These are phyloP conservation scores for Sphaerobolus stellatus DNA, from an alignment of 1,284 basidiomycete species.

Conservation along the genomic window DNA sequence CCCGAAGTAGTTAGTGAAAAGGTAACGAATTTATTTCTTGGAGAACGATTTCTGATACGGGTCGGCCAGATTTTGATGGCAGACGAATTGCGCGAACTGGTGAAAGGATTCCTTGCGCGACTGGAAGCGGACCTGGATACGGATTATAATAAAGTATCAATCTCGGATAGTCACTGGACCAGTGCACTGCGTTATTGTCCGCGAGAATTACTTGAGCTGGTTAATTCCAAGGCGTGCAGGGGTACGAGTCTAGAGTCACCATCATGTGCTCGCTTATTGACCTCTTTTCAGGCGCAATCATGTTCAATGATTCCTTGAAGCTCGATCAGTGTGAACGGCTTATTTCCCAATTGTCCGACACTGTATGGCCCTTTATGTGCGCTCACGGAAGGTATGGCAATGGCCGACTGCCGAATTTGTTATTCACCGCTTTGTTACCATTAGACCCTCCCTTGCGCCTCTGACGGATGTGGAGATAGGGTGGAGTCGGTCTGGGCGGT, in stretches of 20 bases:
- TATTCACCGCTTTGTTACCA: conserved; percentile 3
- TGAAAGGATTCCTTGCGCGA: conserved; percentile 62
- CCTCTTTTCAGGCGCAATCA: conserved; percentile 73
- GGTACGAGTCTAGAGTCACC: conserved; percentile 44
- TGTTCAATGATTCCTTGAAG: conserved; percentile 88
- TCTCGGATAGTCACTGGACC: conserved; percentile 51
- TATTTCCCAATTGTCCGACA: conserved; percentile 63
- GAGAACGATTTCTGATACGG: neutral
- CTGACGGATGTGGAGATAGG: conserved; percentile 30
- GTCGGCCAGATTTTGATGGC: conserved; percentile 54
- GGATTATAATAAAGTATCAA: neutral
- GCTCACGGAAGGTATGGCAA: conserved; percentile 77
- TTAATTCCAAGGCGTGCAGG: conserved; percentile 92
- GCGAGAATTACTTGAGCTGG: conserved; percentile 70
- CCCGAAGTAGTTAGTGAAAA: conserved; percentile 70
- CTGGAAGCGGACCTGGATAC: conserved; percentile 31
- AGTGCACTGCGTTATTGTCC: conserved; percentile 78
- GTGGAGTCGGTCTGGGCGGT: neutral
- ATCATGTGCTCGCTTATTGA: conserved; percentile 3
- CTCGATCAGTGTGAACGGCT: conserved; percentile 69
- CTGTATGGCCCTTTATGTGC: conserved; percentile 88
- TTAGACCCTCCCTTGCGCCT: conserved; percentile 50
- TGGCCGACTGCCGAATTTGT: neutral
- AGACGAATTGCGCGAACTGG: conserved; percentile 63
- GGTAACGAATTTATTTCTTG: conserved; percentile 36